Evolutionary conservation across 176 grass and related monocot genomes (phyloP).

Genomic region (Raddia distichophylla): DNA sequence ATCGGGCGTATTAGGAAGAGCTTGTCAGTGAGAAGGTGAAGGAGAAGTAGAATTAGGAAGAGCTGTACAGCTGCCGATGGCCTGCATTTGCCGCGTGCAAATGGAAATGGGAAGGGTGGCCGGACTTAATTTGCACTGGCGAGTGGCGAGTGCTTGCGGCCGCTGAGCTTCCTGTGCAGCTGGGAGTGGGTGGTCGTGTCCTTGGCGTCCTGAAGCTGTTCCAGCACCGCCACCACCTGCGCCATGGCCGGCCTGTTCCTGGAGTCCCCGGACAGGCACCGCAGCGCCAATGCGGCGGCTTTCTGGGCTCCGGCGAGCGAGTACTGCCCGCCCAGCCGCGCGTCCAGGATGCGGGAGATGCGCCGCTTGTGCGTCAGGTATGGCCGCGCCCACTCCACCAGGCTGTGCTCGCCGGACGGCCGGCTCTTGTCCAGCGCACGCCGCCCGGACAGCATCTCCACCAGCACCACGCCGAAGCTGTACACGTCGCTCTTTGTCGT

Average conservation of each 20-base stretch:
- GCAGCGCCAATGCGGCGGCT: constrained; percentile 43
- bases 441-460: constrained; percentile 62
- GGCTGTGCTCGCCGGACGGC: constrained; percentile 59
- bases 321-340: constrained; percentile 57
- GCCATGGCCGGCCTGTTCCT: constrained; percentile 65
- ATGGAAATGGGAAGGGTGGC: background rate
- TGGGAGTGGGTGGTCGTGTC: background rate
- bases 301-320: constrained; percentile 58
- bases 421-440: constrained; percentile 74
- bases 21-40: background rate
- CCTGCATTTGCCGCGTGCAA: background rate
- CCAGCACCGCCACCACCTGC: constrained; percentile 50
- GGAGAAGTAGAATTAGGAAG: background rate
- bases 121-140: background rate
- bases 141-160: background rate
- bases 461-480: constrained; percentile 70
- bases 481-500: constrained; percentile 74
- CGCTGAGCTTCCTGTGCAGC: background rate
- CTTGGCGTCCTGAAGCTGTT: constrained; percentile 56
- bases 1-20: background rate
- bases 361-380: constrained; percentile 53
- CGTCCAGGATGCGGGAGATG: constrained; percentile 56
- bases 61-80: constrained; percentile 27
- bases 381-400: constrained; percentile 81
- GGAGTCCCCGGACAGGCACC: constrained; percentile 55